Base-by-base conservation (phyloP, 169 alveolate species). In the Sarcocystis neurona region DNA sequence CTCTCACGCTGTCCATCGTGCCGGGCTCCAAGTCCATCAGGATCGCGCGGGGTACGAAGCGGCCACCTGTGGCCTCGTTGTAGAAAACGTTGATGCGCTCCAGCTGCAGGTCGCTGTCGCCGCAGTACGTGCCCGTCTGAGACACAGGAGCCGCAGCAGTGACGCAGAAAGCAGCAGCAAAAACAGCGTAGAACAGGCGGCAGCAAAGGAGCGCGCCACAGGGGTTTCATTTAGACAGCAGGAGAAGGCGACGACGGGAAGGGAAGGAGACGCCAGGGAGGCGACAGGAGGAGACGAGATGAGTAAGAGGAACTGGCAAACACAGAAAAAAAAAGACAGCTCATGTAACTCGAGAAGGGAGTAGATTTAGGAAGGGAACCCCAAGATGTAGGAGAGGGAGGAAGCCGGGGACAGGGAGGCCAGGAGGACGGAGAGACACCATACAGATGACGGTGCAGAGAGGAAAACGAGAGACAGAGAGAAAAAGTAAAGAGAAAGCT, bases 21-120 rank as follows among this genome's bases (percentile, higher is more conserved):
- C 99, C 99, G 41, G 99, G 99, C 94, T 98, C 99, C 82, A 98
- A 94, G 93, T 98, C 99, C 98, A 98, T 97, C 91, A 98, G 95
- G 70, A 98, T 97, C 47, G 99, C 99, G 88, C 99, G 96, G 60
- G 99, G 99, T 58, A 97, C 99, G 90, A 98, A 98, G 90, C 99
- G 95, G 20, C 99, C 99, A 74, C 99, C 99, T 15, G 99, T 96
- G 39, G 99, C 99, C 91, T 98, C 99, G 92, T 97, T 97, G 98
- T 97, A 98, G 93, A 96, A 98, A 56, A 98, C 99, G 75, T 96
- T 96, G 85, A 92, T 95, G 85, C 97, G 93, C 87, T 95, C 97
- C 78, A 96, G 90, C 93, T 96, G 94, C 53, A 95, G 85, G 89
- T 96, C 98, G 66, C 96, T 94, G 87, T 96, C 98, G 44, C 98